Percentiles rank a stretch among this genome's conserved stretches.
phyloP scores from a whole-genome alignment of 208 protist species.

The Paratrypanosoma confusum region DNA sequence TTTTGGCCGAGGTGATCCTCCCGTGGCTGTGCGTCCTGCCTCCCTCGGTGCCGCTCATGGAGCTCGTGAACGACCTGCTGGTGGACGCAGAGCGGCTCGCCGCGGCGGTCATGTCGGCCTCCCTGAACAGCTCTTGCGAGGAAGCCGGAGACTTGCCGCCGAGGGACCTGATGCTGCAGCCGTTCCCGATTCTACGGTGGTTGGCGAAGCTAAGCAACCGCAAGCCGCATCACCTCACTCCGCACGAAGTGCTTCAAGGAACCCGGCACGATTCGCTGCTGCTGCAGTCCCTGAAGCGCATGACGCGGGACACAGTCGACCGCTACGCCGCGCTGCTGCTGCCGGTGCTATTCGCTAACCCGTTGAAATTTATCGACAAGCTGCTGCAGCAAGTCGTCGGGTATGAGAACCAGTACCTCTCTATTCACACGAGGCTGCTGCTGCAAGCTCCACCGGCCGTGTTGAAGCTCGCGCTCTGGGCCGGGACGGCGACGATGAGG shows the following conservation, averaged over 20 bases:
- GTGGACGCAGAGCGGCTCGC: too few species aligned
- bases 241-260: slow-evolving; percentile 44
- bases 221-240: slow-evolving; percentile 11
- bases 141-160: slow-evolving; percentile 3
- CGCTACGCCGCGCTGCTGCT: slow-evolving; percentile 38
- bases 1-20: too few species aligned
- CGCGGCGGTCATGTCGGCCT: too few species aligned
- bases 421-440: slow-evolving; percentile 51
- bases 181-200: too few species aligned
- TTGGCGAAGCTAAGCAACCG: too few species aligned
- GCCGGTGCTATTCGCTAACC: slow-evolving; percentile 53
- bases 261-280: slow-evolving; percentile 55
- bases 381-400: slow-evolving; percentile 64
- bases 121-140: too few species aligned
- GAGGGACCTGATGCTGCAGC: slow-evolving; percentile 2
- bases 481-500: slow-evolving; percentile 32
- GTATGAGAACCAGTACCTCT: slow-evolving; percentile 69
- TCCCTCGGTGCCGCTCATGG: too few species aligned
- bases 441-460: slow-evolving; percentile 34
- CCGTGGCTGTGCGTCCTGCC: too few species aligned
- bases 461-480: slow-evolving; percentile 43
- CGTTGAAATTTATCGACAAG: slow-evolving; percentile 45
- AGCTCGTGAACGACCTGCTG: too few species aligned
- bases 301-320: slow-evolving; percentile 44
- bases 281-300: slow-evolving; percentile 52